These are phyloP conservation scores for Bothriochloa decipiens DNA, from an alignment of 176 grass and related monocot genomes.

Conservation along the genomic window DNA sequence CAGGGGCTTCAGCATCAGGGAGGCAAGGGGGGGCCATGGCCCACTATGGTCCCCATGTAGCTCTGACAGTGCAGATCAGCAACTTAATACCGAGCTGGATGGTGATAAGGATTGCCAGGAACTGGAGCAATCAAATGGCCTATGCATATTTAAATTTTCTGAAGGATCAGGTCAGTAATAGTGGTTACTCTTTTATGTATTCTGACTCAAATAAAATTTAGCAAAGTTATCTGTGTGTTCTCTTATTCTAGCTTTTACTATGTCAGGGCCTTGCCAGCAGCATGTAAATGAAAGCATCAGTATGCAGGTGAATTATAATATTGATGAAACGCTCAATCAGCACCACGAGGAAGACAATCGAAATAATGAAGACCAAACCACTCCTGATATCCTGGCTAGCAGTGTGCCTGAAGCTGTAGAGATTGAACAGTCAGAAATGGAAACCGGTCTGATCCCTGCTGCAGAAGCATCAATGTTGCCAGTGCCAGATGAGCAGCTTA, in stretches of 20 bases:
- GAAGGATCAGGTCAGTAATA: slow-evolving; percentile 24
- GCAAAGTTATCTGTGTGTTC: neutral
- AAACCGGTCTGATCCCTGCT: neutral
- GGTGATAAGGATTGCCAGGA: too few species aligned
- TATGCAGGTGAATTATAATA: neutral
- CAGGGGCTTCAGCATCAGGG: too few species aligned
- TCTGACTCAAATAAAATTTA: neutral
- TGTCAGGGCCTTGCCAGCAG: slow-evolving; percentile 5
- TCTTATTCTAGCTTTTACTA: neutral
- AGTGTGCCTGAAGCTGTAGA: neutral
- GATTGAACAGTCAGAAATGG: neutral
- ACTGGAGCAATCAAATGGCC: too few species aligned
- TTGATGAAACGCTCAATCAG: neutral
- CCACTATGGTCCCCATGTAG: too few species aligned
- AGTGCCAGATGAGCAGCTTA: neutral
- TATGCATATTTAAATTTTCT: neutral
- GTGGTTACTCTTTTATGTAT: neutral
- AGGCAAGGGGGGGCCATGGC: too few species aligned
- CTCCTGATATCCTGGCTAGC: neutral
- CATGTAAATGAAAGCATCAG: neutral
- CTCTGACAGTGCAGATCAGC: too few species aligned
- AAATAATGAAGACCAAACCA: neutral
- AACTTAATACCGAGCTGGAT: neutral
- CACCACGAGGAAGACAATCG: neutral
- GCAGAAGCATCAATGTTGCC: neutral